phyloP scores from a whole-genome alignment of 1,284 basidiomycete genomes.

The Ustilago xerochloae region DNA sequence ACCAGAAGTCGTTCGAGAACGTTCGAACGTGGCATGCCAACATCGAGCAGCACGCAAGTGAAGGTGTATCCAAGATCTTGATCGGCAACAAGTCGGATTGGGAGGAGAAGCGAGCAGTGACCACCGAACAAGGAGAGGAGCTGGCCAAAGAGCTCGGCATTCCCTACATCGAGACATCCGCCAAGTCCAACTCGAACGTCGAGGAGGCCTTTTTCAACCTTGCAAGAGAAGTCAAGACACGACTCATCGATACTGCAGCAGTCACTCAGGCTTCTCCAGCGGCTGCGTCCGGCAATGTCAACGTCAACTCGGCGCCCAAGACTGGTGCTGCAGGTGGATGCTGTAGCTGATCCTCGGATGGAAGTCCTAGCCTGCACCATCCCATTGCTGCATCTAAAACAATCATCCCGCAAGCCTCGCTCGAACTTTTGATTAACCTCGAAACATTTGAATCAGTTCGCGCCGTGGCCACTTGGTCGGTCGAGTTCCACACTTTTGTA shows the following conservation, averaged over 20 bases:
- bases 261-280: constrained; percentile 37
- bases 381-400: background rate
- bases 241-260: constrained; percentile 81
- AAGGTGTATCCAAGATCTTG: constrained; percentile 98
- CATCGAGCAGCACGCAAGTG: constrained; percentile 98
- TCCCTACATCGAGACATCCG: constrained; percentile 96
- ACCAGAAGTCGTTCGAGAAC: constrained; percentile 97
- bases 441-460: background rate
- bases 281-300: constrained; percentile 45
- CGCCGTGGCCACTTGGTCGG: background rate
- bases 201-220: constrained; percentile 99
- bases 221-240: constrained; percentile 82
- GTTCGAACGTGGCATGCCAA: constrained; percentile 99
- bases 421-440: background rate
- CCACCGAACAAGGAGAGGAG: constrained; percentile 78
- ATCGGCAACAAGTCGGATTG: constrained; percentile 99
- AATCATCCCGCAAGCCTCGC: background rate
- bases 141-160: constrained; percentile 89
- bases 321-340: constrained; percentile 33
- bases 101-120: constrained; percentile 93
- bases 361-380: no score
- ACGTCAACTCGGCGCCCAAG: constrained; percentile 47
- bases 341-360: constrained; percentile 26
- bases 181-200: constrained; percentile 96
- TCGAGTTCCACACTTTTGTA: background rate